Evolutionary conservation across 202 grass and related monocot species (phyloP).

Genomic region (Carex sylvatica): DNA sequence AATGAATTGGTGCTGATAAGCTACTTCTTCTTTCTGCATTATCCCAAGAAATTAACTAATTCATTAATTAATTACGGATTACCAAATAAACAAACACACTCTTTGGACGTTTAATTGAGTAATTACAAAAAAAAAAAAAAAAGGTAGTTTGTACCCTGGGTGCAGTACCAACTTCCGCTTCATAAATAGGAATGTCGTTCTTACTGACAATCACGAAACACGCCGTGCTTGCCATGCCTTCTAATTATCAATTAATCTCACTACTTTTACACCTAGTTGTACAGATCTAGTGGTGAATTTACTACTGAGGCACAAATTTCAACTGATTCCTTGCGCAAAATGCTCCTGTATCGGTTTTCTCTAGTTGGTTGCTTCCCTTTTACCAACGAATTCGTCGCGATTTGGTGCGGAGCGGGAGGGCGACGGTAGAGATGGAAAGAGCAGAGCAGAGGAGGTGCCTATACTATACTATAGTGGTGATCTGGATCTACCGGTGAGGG

Average conservation of each 20-base stretch:
- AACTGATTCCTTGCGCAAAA: background rate
- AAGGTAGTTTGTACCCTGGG: constrained; percentile 38
- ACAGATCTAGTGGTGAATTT: background rate
- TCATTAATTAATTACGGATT: background rate
- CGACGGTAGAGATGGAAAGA: background rate
- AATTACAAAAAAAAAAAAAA: constrained; percentile 15
- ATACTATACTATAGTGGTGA: background rate
- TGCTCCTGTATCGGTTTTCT: background rate
- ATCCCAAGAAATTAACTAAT: background rate
- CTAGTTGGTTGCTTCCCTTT: too few relatives aligned
- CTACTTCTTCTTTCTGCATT: constrained; percentile 72
- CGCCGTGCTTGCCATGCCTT: constrained; percentile 58
- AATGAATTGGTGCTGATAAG: constrained; percentile 81
- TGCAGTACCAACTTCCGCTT: constrained; percentile 76
- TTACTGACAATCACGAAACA: constrained; percentile 89
- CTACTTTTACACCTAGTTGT: background rate
- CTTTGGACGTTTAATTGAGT: background rate
- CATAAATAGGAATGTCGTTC: constrained; percentile 83
- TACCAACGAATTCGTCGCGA: background rate
- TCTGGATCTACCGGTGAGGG: background rate
- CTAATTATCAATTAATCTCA: background rate
- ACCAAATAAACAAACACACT: background rate
- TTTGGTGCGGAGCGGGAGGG: background rate
- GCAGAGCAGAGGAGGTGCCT: background rate
- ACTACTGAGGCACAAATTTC: background rate